Percentiles rank a stretch among this genome's conserved stretches.
These are phyloP conservation scores for Bothriochloa decipiens DNA, from an alignment of 176 grass and related monocot species.

Conservation along the genomic window DNA sequence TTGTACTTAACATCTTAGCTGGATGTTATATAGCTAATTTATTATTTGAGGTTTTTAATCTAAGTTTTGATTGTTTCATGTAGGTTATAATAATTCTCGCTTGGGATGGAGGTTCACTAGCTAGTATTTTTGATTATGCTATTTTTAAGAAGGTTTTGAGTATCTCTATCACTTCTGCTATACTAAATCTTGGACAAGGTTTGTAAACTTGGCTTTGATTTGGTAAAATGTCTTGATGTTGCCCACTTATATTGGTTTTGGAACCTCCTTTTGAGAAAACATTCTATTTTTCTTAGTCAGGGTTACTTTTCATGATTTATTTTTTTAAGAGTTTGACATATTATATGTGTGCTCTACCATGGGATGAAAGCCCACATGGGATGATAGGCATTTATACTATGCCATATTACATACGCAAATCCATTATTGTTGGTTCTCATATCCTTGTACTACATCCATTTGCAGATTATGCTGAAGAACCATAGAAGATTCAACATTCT, in stretches of 20 bases:
- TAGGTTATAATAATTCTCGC: slow-evolving; percentile 97
- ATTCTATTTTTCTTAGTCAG: slow-evolving; percentile 12
- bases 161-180: slow-evolving; percentile 91
- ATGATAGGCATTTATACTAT: too few species aligned
- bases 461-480: not conserved
- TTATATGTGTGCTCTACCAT: not conserved
- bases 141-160: slow-evolving; percentile 78
- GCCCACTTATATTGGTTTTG: not conserved
- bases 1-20: slow-evolving; percentile 21
- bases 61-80: slow-evolving; percentile 20
- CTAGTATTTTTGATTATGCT: slow-evolving; percentile 64
- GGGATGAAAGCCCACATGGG: not conserved
- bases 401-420: not conserved
- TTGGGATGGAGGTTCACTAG: slow-evolving; percentile 82
- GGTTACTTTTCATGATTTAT: not conserved
- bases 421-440: not conserved
- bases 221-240: slow-evolving; percentile 3
- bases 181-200: slow-evolving; percentile 92
- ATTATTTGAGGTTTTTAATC: slow-evolving; percentile 30
- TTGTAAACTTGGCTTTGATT: slow-evolving; percentile 30
- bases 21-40: slow-evolving; percentile 27
- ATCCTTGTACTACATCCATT: not conserved
- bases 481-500: not conserved
- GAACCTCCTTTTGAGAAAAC: not conserved
- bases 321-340: not conserved